phyloP scores from a whole-genome alignment of 1,139 yeast genomes.

The Magnusiomyces fungicola region DNA sequence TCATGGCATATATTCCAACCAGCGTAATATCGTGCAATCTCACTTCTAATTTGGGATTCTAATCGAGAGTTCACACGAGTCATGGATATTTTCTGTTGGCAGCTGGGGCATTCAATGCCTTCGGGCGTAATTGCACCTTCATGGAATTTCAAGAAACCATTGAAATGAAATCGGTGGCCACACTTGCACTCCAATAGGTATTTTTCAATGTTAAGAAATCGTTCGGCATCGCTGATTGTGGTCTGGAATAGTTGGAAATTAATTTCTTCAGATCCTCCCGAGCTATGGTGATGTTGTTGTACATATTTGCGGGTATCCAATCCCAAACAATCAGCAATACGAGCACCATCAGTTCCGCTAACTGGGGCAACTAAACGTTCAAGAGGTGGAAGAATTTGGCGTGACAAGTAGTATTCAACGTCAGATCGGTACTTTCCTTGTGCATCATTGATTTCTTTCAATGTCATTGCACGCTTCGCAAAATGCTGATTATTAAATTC shows the following conservation, averaged over 20 bases:
- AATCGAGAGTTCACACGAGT: slow-evolving; percentile 62
- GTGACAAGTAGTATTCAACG: slow-evolving; percentile 69
- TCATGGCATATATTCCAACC: slow-evolving; percentile 87
- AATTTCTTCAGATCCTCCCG: slow-evolving; percentile 29
- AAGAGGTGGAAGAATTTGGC: slow-evolving; percentile 86
- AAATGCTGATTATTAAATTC: slow-evolving; percentile 29
- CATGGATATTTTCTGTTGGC: slow-evolving; percentile 46
- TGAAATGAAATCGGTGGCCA: slow-evolving; percentile 53
- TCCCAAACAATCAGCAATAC: slow-evolving; percentile 72
- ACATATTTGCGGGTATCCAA: slow-evolving; percentile 63
- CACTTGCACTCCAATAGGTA: slow-evolving; percentile 59
- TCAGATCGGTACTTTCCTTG: slow-evolving; percentile 56
- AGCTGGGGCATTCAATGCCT: slow-evolving; percentile 66
- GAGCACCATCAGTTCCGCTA: slow-evolving; percentile 76
- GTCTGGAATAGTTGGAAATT: slow-evolving; percentile 72
- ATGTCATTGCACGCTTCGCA: slow-evolving; percentile 75
- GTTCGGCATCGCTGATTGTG: slow-evolving; percentile 69
- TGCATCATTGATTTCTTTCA: slow-evolving; percentile 58
- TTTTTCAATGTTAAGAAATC: slow-evolving; percentile 60
- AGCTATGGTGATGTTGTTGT: slow-evolving; percentile 19
- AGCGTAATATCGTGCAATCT: slow-evolving; percentile 70
- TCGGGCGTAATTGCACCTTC: slow-evolving; percentile 50
- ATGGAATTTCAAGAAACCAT: slow-evolving; percentile 47
- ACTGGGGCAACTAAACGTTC: slow-evolving; percentile 80
- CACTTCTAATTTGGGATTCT: slow-evolving; percentile 60